Percentiles rank a stretch among this genome's conserved stretches.
Conservation (phyloP, 768 basidiomycete species). For the Mycena latifolia region DNA sequence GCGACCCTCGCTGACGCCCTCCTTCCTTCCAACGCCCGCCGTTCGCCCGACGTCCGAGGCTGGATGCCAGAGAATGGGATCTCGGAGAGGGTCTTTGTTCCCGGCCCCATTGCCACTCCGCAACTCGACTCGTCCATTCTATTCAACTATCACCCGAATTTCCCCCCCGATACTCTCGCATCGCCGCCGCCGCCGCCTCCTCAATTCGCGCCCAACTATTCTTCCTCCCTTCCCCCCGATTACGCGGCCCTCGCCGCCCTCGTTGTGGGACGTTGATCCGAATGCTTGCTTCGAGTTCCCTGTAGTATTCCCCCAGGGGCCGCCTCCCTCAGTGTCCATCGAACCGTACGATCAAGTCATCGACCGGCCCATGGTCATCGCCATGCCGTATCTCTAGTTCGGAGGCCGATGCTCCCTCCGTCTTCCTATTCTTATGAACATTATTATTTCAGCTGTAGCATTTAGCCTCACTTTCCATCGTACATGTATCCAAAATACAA, state of each 20-base stretch:
- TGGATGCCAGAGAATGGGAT: conserved; percentile 16
- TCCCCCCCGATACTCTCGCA: neutral
- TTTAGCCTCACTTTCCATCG: neutral
- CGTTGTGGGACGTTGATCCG: neutral
- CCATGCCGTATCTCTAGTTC: neutral
- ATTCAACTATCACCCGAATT: too few species aligned
- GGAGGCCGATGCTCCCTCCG: neutral
- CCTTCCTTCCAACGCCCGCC: neutral
- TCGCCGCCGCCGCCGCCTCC: too few species aligned
- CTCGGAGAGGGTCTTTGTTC: conserved; percentile 4
- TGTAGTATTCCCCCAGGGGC: too few species aligned
- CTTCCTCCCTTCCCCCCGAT: neutral
- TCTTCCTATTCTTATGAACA: conserved; percentile 28
- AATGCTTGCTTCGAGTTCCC: neutral
- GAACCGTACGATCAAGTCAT: neutral
- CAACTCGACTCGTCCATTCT: neutral
- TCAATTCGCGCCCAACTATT: neutral
- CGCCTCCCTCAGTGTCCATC: neutral
- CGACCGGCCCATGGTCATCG: neutral
- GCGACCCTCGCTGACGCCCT: conserved; percentile 5
- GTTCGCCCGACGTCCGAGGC: conserved; percentile 41
- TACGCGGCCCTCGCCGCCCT: neutral
- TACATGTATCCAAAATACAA: neutral
- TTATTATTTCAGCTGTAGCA: conserved; percentile 26
- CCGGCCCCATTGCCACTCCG: neutral